These are phyloP conservation scores for Lolium rigidum DNA, from an alignment of 176 grass and related monocot species.

Conservation along the genomic window DNA sequence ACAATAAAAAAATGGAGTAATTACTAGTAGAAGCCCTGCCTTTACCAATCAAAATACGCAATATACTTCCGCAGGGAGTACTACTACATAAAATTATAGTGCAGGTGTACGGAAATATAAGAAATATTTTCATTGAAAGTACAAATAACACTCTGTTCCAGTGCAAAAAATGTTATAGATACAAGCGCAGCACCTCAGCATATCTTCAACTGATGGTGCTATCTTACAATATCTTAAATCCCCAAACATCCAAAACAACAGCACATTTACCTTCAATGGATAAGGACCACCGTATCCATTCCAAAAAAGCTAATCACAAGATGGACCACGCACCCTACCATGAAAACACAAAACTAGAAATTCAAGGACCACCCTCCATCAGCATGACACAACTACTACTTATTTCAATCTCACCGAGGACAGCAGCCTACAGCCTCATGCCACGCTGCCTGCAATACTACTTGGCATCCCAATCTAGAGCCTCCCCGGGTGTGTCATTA, in stretches of 20 bases:
- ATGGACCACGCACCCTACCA: conserved; percentile 42
- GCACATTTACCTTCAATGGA: conserved; percentile 34
- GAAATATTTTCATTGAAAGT: not conserved
- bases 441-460: conserved; percentile 16
- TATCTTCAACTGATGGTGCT: not conserved
- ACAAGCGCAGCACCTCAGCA: not conserved
- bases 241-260: conserved; percentile 41
- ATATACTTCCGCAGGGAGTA: not conserved
- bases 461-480: conserved; percentile 36
- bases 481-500: conserved; percentile 25
- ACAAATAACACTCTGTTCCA: conserved; percentile 7
- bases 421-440: conserved; percentile 31
- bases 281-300: conserved; percentile 51
- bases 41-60: not conserved
- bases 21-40: not conserved
- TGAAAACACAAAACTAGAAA: conserved; percentile 36
- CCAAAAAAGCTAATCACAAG: conserved; percentile 34
- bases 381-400: conserved; percentile 55
- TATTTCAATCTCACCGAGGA: conserved; percentile 31
- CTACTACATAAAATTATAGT: not conserved
- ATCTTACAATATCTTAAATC: not conserved
- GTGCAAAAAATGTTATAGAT: conserved; percentile 1
- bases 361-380: conserved; percentile 50
- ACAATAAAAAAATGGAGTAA: not conserved
- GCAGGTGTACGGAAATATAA: not conserved